phyloP scores from a whole-genome alignment of 176 grass and related monocot species.

The Oryza meridionalis region DNA sequence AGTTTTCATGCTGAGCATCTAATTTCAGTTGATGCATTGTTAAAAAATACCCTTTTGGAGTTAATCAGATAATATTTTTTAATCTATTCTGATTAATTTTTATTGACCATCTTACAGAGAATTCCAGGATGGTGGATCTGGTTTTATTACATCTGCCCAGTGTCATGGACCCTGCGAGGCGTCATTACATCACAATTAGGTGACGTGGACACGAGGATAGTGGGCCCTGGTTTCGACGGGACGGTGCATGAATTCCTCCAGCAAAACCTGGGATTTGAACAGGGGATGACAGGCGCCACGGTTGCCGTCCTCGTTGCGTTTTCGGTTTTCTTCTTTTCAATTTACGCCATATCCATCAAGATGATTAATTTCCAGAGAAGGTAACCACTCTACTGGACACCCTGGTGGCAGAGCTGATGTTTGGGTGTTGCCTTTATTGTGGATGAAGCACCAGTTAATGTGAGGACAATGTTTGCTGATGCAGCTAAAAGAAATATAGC shows the following conservation, averaged over 20 bases:
- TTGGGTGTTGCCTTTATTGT: neutral
- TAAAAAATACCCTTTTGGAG: neutral
- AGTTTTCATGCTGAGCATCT: neutral
- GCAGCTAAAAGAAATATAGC: neutral
- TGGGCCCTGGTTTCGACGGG: slow-evolving; percentile 62
- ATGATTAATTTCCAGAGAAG: slow-evolving; percentile 67
- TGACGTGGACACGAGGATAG: slow-evolving; percentile 60
- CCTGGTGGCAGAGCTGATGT: neutral
- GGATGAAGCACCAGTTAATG: slow-evolving; percentile 6
- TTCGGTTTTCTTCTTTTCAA: slow-evolving; percentile 55
- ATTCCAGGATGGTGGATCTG: slow-evolving; percentile 79
- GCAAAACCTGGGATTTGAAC: slow-evolving; percentile 46
- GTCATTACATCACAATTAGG: slow-evolving; percentile 75
- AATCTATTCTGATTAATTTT: neutral
- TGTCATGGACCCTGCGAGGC: slow-evolving; percentile 72
- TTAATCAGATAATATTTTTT: neutral
- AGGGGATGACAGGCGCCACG: slow-evolving; percentile 52
- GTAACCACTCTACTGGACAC: slow-evolving; percentile 4
- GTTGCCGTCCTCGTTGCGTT: slow-evolving; percentile 51
- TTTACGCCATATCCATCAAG: slow-evolving; percentile 62
- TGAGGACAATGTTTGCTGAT: neutral
- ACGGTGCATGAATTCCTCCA: slow-evolving; percentile 63
- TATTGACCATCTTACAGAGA: slow-evolving; percentile 40
- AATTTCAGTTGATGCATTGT: neutral
- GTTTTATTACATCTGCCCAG: slow-evolving; percentile 84